A percentile compares a stretch with the other conserved stretches of the same genome.
These are phyloP conservation scores for Vaccinium myrtillus DNA, from an alignment of 148 eudicot species.

Conservation along the genomic window DNA sequence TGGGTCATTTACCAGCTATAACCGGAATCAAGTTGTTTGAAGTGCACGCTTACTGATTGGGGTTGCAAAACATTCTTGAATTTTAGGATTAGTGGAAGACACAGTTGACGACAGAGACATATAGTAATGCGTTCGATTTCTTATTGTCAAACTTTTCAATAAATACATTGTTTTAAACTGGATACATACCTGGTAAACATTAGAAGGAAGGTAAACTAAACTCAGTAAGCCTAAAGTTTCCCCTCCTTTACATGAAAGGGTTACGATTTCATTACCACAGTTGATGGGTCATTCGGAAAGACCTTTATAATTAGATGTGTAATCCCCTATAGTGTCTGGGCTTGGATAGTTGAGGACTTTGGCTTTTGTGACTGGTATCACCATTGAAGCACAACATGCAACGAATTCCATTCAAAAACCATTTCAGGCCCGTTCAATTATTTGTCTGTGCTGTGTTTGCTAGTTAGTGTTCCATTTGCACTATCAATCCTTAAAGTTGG, in stretches of 20 bases:
- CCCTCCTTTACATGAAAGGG: background rate
- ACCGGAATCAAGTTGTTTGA: background rate
- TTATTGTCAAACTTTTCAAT: background rate
- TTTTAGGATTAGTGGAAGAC: background rate
- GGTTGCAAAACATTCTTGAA: background rate
- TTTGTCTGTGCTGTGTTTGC: background rate
- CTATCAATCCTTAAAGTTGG: background rate
- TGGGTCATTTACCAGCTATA: background rate
- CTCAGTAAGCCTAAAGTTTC: too few relatives aligned
- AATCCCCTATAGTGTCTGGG: too few relatives aligned
- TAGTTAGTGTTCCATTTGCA: background rate
- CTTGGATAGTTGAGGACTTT: background rate
- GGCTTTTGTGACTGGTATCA: background rate
- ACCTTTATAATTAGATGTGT: too few relatives aligned
- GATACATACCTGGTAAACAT: background rate
- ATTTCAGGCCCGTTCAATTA: background rate
- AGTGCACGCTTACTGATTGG: background rate
- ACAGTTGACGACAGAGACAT: background rate
- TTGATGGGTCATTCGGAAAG: too few relatives aligned
- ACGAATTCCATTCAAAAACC: background rate
- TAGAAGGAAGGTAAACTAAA: background rate
- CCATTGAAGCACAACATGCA: background rate
- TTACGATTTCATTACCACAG: too few relatives aligned
- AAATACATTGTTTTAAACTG: background rate
- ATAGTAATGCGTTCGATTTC: background rate